phyloP scores from a whole-genome alignment of 495 filamentous ascomycete genomes.

The Penicillium daleae region DNA sequence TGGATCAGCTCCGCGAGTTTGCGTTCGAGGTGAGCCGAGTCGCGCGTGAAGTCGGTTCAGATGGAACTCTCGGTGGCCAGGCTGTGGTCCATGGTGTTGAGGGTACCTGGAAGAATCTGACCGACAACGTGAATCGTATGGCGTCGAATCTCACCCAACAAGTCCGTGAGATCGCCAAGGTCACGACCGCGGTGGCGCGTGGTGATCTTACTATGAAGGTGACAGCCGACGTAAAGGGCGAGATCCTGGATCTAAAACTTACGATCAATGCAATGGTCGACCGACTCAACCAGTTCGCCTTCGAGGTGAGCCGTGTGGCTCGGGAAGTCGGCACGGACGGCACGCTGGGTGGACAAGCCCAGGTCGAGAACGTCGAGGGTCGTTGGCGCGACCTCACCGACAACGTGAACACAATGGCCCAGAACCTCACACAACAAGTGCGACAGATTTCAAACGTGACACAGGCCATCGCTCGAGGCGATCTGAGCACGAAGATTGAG shows the following conservation, averaged over 20 bases:
- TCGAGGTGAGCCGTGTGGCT: slow-evolving; percentile 90
- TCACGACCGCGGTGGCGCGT: slow-evolving; percentile 88
- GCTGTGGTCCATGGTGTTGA: slow-evolving; percentile 93
- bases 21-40: slow-evolving; percentile 92
- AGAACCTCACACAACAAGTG: slow-evolving; percentile 90
- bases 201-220: slow-evolving; percentile 92
- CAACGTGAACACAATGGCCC: slow-evolving; percentile 94
- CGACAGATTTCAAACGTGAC: slow-evolving; percentile 94
- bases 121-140: slow-evolving; percentile 96
- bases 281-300: slow-evolving; percentile 86
- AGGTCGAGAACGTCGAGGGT: slow-evolving; percentile 88
- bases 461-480: slow-evolving; percentile 84
- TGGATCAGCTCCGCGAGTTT: slow-evolving; percentile 88
- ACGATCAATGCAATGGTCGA: slow-evolving; percentile 97
- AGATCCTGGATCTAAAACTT: slow-evolving; percentile 86
- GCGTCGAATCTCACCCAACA: slow-evolving; percentile 76
- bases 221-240: slow-evolving; percentile 88
- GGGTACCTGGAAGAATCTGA: slow-evolving; percentile 91
- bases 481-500: slow-evolving; percentile 85
- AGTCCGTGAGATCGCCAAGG: slow-evolving; percentile 90
- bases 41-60: slow-evolving; percentile 86
- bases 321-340: slow-evolving; percentile 91
- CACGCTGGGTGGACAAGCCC: slow-evolving; percentile 85
- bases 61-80: slow-evolving; percentile 85
- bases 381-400: slow-evolving; percentile 91